phyloP scores from a whole-genome alignment of 2,329 filamentous ascomycete species.

The Myriosclerotinia curreyana region DNA sequence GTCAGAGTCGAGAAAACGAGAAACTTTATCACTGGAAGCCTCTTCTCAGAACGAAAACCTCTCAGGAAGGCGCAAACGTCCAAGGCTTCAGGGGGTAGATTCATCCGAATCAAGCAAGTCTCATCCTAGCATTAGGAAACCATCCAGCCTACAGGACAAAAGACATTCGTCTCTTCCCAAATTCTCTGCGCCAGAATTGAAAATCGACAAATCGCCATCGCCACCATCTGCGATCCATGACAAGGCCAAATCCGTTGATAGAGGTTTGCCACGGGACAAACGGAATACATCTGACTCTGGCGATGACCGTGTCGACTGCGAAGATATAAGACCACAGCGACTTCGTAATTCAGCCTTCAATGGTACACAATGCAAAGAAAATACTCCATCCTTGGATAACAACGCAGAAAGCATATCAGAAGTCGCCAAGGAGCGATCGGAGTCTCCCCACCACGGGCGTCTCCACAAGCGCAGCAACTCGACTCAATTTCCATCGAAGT shows the following conservation, averaged over 20 bases:
- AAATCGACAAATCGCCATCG: constrained; percentile 40
- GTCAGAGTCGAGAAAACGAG: constrained; percentile 23
- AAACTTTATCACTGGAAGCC: constrained; percentile 15
- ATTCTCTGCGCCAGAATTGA: constrained; percentile 54
- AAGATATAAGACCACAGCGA: constrained; percentile 26
- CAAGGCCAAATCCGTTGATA: constrained; percentile 43
- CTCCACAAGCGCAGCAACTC: constrained; percentile 62
- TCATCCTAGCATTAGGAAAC: constrained; percentile 32
- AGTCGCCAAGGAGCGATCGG: constrained; percentile 44
- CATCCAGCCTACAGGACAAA: constrained; percentile 48
- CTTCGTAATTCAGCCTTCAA: constrained; percentile 34
- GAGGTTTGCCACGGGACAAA: constrained; percentile 43
- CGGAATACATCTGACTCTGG: constrained; percentile 37
- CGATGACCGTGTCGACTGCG: constrained; percentile 34
- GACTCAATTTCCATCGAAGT: constrained; percentile 57
- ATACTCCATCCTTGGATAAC: constrained; percentile 27
- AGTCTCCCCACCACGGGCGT: constrained; percentile 55
- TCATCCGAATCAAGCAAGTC: constrained; percentile 12
- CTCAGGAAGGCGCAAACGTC: constrained; percentile 52
- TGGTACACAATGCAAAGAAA: constrained; percentile 29
- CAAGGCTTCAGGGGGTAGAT: constrained; percentile 29
- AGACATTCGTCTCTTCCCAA: constrained; percentile 38
- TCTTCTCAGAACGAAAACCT: constrained; percentile 32
- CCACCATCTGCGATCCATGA: constrained; percentile 30
- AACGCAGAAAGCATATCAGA: constrained; percentile 17